Evolutionary conservation across 2,329 filamentous ascomycete genomes (phyloP), one percentile per base, ranked within the genome.

Genomic region (Pseudogymnoascus verrucosus): DNA sequence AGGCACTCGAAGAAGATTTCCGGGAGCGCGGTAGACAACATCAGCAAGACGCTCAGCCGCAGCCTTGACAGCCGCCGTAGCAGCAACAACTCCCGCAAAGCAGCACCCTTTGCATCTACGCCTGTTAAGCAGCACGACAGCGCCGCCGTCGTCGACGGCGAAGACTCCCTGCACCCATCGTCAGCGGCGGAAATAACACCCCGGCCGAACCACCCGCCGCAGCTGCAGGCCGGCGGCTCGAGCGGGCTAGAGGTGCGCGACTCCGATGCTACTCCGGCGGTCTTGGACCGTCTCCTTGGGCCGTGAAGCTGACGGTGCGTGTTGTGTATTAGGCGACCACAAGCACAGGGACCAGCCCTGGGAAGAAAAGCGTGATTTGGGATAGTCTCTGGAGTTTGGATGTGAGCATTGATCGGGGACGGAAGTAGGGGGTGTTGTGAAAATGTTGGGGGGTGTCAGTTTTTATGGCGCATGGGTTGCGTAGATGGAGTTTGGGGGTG

Each of bases 41-140:
- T 90, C 60, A 90, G 89, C 70, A 89, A 88, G 76, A 91, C 88
- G 5, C 78, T 93, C 12, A 93, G 88, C 65, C 96, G 91, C 77
- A 96, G 91, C 74, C 83, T 98, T 26, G 93, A 97, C 74, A 96
- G 90, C 76, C 87, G 93, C 62, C 88, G 93, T 47, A 96, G 91
- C 73, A 97, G 93, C 75, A 90, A 89, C 12, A 89, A 84, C 62
- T 96, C 90, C 64, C 93, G 89, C 76, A 93, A 91, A 73, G 88
- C 89, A 37, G 75, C 86, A 8, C 84, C 84, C 12, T 57, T 57
- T 8, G 51, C 51, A 0, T 57, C 51, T 12, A 57, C 51, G 11
- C 26, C 28, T 1, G n/a, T 54, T 64, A 7, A 62, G 54, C 12
- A 68, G 67, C 12, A 68, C 64, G 23, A 70, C 67, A 64, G 67